Evolutionary conservation across 176 grass and related monocot species (phyloP).

Genomic region (Pharus latifolius): DNA sequence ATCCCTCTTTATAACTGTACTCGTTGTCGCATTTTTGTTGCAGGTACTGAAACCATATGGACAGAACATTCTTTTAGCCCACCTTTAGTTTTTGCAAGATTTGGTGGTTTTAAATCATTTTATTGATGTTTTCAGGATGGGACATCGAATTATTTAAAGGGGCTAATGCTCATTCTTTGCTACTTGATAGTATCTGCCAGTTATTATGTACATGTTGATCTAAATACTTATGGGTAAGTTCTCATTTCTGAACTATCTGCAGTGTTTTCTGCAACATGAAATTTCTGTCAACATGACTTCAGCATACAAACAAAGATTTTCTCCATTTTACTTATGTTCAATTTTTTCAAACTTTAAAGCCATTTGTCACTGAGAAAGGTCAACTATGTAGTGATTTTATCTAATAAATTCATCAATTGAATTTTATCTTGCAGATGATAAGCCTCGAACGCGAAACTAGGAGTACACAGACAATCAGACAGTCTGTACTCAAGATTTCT

Average conservation of each 20-base stretch:
- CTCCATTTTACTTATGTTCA: not conserved
- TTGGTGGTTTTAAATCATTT: not conserved
- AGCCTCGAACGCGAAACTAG: slow-evolving; percentile 18
- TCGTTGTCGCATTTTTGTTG: slow-evolving; percentile 64
- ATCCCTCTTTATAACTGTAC: slow-evolving; percentile 64
- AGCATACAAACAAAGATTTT: not conserved
- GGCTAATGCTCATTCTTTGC: slow-evolving; percentile 72
- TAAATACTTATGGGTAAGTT: slow-evolving; percentile 27
- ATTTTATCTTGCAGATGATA: slow-evolving; percentile 25
- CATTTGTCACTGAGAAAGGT: not conserved
- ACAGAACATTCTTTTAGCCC: not conserved
- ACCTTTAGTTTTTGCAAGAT: not conserved
- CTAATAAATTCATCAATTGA: not conserved
- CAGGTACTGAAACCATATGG: slow-evolving; percentile 39
- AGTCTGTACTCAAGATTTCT: slow-evolving; percentile 11
- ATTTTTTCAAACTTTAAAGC: not conserved
- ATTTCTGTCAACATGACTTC: not conserved
- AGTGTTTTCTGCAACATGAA: not conserved
- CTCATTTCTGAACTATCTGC: slow-evolving; percentile 1
- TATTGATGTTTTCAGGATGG: slow-evolving; percentile 40
- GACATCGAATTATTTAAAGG: slow-evolving; percentile 80
- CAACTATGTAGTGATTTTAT: not conserved
- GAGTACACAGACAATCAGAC: not conserved
- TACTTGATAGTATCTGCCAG: slow-evolving; percentile 81
- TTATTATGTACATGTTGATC: slow-evolving; percentile 70